A percentile compares a stretch with the other conserved stretches of the same genome.
These are phyloP conservation scores for Aspergillus affinis DNA, from an alignment of 495 filamentous ascomycete species.

Conservation along the genomic window DNA sequence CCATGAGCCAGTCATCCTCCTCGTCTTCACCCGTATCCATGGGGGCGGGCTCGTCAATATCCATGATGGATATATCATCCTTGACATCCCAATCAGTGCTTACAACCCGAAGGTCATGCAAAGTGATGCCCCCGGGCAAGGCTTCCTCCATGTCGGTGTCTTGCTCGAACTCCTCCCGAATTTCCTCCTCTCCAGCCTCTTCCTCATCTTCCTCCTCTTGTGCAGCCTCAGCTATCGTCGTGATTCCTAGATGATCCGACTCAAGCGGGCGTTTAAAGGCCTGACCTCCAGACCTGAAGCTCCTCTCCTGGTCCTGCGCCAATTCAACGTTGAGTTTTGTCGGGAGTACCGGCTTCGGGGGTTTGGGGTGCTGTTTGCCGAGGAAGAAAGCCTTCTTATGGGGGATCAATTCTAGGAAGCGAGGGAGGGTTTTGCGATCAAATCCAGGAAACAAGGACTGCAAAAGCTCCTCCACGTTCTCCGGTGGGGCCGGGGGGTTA, in stretches of 20 bases:
- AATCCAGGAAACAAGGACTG: conserved; percentile 70
- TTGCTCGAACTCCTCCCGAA: conserved; percentile 58
- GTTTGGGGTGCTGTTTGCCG: conserved; percentile 66
- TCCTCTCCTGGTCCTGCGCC: conserved; percentile 73
- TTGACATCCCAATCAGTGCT: conserved; percentile 80
- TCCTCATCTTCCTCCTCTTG: conserved; percentile 55
- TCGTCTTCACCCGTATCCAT: conserved; percentile 37
- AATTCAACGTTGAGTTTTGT: conserved; percentile 87
- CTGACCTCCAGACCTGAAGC: conserved; percentile 67
- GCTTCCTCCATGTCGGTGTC: conserved; percentile 53
- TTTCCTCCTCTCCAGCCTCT: conserved; percentile 39
- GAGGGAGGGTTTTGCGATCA: conserved; percentile 59
- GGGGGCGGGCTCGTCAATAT: conserved; percentile 27
- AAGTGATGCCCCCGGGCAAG: conserved; percentile 61
- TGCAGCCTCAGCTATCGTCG: conserved; percentile 53
- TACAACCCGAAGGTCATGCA: conserved; percentile 72
- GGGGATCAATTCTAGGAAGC: conserved; percentile 72
- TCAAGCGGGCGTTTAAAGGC: conserved; percentile 55
- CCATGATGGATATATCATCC: conserved; percentile 39
- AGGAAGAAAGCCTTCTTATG: conserved; percentile 69
- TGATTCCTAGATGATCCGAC: conserved; percentile 54
- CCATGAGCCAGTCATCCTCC: conserved; percentile 51
- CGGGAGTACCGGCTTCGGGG: conserved; percentile 76
- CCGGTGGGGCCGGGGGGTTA: conserved; percentile 54
- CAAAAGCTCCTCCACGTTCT: conserved; percentile 67